Conservation (phyloP, 495 filamentous ascomycete genomes). For the Neurospora cerealis region DNA sequence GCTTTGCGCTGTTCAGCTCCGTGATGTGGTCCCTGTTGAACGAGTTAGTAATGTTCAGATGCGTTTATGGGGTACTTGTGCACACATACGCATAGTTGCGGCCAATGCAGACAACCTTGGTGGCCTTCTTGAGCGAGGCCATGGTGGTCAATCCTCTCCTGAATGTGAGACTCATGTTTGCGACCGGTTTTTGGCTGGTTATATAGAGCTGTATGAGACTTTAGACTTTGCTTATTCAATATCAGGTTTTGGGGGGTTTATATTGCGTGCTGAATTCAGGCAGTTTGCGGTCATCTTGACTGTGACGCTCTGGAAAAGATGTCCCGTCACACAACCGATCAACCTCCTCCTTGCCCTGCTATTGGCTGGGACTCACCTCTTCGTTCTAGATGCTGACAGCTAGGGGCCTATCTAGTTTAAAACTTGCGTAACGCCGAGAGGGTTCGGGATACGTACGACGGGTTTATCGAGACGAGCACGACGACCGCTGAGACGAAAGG, state of each 20-base stretch:
- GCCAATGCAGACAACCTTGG: slow-evolving; percentile 94
- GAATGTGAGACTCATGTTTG: slow-evolving; percentile 13
- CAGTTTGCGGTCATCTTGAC: background rate
- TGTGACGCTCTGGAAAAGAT: background rate
- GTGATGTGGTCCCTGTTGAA: slow-evolving; percentile 73
- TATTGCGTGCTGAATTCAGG: background rate
- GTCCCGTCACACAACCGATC: background rate
- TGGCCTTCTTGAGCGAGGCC: slow-evolving; percentile 56
- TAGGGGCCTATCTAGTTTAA: background rate
- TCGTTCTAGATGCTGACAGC: background rate
- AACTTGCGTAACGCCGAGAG: background rate
- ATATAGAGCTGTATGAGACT: background rate
- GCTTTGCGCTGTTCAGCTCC: slow-evolving; percentile 76
- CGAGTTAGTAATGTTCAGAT: slow-evolving; percentile 10
- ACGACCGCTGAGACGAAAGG: background rate
- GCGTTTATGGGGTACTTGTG: background rate
- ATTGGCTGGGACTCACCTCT: background rate
- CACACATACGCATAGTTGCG: slow-evolving; percentile 85
- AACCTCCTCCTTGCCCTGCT: background rate
- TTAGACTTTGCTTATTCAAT: background rate
- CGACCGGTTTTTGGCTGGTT: background rate
- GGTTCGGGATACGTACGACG: background rate
- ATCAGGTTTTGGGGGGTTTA: background rate
- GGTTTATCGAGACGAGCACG: background rate
- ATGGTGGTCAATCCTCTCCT: slow-evolving; percentile 41